Evolutionary conservation across 352 stramenopile genomes (phyloP).

Genomic region (Thalassiosira ordinaria): DNA sequence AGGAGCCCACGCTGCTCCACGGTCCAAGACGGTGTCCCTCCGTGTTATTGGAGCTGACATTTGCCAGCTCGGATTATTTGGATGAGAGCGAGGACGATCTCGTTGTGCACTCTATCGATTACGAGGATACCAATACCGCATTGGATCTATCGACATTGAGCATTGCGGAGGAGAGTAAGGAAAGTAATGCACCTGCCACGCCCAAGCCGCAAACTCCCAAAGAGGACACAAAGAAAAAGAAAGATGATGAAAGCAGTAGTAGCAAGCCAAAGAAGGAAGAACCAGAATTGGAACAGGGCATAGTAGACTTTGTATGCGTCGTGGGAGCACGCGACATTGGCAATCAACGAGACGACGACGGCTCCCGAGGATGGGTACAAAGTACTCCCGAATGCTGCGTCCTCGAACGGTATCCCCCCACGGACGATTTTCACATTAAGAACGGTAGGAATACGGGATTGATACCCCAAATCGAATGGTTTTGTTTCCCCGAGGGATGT

Average conservation of each 20-base stretch:
- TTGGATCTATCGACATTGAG: conserved; percentile 26
- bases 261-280: conserved; percentile 56
- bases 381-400: conserved; percentile 77
- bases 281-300: conserved; percentile 71
- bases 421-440: conserved; percentile 77
- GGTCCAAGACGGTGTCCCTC: conserved; percentile 72
- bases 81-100: conserved; percentile 79
- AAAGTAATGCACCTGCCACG: background rate
- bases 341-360: conserved; percentile 74
- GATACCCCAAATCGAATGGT: conserved; percentile 82
- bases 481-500: conserved; percentile 82
- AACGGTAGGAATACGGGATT: conserved; percentile 66
- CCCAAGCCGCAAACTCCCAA: conserved; percentile 18
- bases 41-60: conserved; percentile 80
- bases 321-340: conserved; percentile 78
- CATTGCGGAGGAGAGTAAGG: background rate
- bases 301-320: conserved; percentile 81
- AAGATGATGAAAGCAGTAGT: conserved; percentile 15
- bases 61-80: conserved; percentile 63
- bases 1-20: conserved; percentile 34
- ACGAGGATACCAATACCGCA: conserved; percentile 12
- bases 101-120: conserved; percentile 1
- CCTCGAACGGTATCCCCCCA: conserved; percentile 79
- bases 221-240: conserved; percentile 2
- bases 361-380: conserved; percentile 79